Conservation (phyloP, 2,329 filamentous ascomycete species). For the Cordyceps javanica region DNA sequence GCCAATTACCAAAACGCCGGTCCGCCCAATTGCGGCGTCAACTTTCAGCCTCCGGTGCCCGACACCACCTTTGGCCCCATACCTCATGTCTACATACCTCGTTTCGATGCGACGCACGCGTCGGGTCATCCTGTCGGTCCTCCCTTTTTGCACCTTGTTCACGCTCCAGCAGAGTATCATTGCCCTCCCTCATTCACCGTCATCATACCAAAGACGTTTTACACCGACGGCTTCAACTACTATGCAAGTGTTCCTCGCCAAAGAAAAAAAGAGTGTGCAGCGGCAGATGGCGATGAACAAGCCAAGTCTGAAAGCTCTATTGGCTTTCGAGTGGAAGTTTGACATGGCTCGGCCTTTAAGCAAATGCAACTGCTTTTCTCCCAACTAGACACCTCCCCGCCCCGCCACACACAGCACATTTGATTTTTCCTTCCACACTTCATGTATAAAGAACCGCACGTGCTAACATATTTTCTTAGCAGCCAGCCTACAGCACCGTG, state of each 20-base stretch:
- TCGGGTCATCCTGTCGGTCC: slow-evolving; percentile 29
- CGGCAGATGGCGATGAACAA: not conserved
- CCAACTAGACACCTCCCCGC: too few species aligned
- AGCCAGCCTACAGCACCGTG: slow-evolving; percentile 25
- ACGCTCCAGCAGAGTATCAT: slow-evolving; percentile 16
- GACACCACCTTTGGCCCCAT: slow-evolving; percentile 52
- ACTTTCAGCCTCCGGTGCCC: slow-evolving; percentile 54
- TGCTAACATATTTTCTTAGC: slow-evolving; percentile 21
- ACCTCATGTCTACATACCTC: slow-evolving; percentile 50
- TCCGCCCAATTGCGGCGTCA: slow-evolving; percentile 38
- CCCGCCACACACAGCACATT: not conserved
- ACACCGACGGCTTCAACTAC: slow-evolving; percentile 27
- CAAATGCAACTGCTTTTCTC: too few species aligned
- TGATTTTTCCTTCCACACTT: not conserved
- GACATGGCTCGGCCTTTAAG: not conserved
- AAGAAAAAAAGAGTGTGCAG: not conserved
- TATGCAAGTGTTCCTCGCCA: slow-evolving; percentile 32
- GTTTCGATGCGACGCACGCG: slow-evolving; percentile 35
- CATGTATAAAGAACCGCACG: not conserved
- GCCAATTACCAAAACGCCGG: slow-evolving; percentile 37
- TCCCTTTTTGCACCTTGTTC: slow-evolving; percentile 24
- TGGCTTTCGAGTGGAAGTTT: not conserved
- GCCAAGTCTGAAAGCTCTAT: not conserved
- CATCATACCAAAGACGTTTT: slow-evolving; percentile 28
- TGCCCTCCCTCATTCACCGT: slow-evolving; percentile 22